Percentiles rank a stretch among this genome's conserved stretches.
These are phyloP conservation scores for Allium cepa DNA, from an alignment of 106 monocot species.

Conservation along the genomic window DNA sequence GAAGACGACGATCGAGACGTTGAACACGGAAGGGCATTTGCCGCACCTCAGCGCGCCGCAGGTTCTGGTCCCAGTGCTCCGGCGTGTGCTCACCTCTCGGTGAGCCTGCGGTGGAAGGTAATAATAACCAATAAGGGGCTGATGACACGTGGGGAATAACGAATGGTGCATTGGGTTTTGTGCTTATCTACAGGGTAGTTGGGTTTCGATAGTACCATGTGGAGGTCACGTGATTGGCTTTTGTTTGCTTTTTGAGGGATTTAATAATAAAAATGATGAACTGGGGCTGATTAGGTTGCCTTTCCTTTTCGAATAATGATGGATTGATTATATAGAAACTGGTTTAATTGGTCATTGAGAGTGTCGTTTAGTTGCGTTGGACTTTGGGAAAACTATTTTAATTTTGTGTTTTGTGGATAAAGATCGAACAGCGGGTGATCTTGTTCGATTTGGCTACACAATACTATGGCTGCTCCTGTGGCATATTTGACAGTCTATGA, in stretches of 20 bases:
- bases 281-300: no score
- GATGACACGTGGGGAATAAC: slow-evolving; percentile 24
- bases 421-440: no score
- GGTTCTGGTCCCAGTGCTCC: slow-evolving; percentile 61
- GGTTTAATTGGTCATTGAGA: no score
- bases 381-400: no score
- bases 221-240: slow-evolving; percentile 8
- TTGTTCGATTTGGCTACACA: no score
- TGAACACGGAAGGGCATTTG: slow-evolving; percentile 84
- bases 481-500: no score
- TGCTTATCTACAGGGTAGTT: slow-evolving; percentile 2
- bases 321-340: no score
- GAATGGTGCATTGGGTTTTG: slow-evolving; percentile 4
- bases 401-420: no score
- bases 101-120: slow-evolving; percentile 6
- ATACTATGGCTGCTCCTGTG: no score
- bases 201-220: not conserved
- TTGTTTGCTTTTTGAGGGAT: not conserved
- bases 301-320: no score
- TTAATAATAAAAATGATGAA: no score
- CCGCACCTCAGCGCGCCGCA: slow-evolving; percentile 93
- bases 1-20: slow-evolving; percentile 63
- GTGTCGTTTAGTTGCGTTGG: no score
- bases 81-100: slow-evolving; percentile 40
- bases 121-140: not conserved